Evolutionary conservation across 306 rosid species (phyloP), one percentile per base, ranked within the genome.

Genomic region (Glycine tomentella): DNA sequence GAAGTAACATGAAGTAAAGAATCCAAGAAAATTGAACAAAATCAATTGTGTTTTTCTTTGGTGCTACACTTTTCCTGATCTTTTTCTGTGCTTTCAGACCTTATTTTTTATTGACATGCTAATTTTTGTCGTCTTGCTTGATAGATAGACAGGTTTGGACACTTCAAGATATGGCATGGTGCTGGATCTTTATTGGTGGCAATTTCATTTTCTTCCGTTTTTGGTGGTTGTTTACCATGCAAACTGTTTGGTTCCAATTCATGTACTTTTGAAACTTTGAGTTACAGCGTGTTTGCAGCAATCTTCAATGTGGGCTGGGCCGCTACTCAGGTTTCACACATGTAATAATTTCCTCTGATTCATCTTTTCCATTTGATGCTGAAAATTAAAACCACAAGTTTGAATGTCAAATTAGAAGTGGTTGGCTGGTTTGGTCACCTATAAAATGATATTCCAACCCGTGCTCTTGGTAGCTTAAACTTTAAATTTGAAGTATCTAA

Each of bases 261-360:
- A 70, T 17, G 83, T 48, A 69, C 82, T 38, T 81, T 91, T 75
- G 84, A 74, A 91, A 95, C 97, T 76, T 84, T 90, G 83, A 93
- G 95, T 82, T 95, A 95, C 86, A 93, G 97, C 71, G 33, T 86
- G 44, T 93, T 93, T 87, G 99, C 99, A 6, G 97, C 97, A 68
- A 91, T 95, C 82, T 95, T 93, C 83, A 95, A 95, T 66, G 71
- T 95, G 14, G 99, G 99, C 61, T 95, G 99, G 99, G 99, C 97
- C 82, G 97, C 97, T 66, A 89, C 97, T 77, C 97, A 95, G 88
- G 99, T 95, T 80, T 90, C 97, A 7, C 99, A 95, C 90, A 93
- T 95, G 99, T 95, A 89, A 87, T 90, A 55, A 78, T 85, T 80
- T 85, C 31, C 40, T 59, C 36, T 25, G 66, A 66, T 72, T 78